Conservation (phyloP, 805 yeast genomes). For the Blastobotrys attinorum region DNA sequence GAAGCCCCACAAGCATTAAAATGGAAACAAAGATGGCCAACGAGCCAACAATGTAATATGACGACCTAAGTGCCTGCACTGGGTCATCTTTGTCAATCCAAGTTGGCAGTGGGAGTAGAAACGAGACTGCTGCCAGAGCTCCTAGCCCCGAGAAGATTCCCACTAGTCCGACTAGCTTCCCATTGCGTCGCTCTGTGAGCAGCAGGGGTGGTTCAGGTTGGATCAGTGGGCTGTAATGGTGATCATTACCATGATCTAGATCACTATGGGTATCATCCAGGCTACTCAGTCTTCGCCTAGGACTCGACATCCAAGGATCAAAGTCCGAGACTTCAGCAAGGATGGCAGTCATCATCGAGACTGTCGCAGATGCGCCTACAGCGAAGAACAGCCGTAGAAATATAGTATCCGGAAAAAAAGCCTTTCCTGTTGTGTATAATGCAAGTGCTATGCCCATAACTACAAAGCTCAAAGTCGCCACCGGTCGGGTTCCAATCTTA, state of each 20-base stretch:
- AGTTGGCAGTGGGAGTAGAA: conserved; percentile 51
- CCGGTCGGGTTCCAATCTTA: conserved; percentile 50
- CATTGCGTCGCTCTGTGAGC: background rate
- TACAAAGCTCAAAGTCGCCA: conserved; percentile 42
- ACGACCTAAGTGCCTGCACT: conserved; percentile 37
- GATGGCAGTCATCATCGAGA: conserved; percentile 54
- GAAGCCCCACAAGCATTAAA: conserved; percentile 36
- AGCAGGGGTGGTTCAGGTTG: background rate
- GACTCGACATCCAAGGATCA: conserved; percentile 12
- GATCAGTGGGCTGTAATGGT: conserved; percentile 9
- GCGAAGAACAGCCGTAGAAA: conserved; percentile 51
- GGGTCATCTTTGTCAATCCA: conserved; percentile 36
- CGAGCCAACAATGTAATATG: conserved; percentile 44
- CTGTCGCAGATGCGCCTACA: conserved; percentile 46
- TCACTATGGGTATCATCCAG: conserved; percentile 3
- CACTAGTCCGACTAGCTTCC: conserved; percentile 36
- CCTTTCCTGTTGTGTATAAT: conserved; percentile 40
- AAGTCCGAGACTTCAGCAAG: conserved; percentile 43
- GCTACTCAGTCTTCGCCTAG: conserved; percentile 7
- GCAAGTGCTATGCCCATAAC: conserved; percentile 40
- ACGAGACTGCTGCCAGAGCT: conserved; percentile 53
- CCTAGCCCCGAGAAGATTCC: conserved; percentile 61
- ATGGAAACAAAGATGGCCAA: conserved; percentile 35
- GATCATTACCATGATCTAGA: conserved; percentile 11
- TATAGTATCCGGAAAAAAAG: conserved; percentile 43